These are phyloP conservation scores for Theobroma cacao DNA, from an alignment of 345 rosid species.

Conservation along the genomic window DNA sequence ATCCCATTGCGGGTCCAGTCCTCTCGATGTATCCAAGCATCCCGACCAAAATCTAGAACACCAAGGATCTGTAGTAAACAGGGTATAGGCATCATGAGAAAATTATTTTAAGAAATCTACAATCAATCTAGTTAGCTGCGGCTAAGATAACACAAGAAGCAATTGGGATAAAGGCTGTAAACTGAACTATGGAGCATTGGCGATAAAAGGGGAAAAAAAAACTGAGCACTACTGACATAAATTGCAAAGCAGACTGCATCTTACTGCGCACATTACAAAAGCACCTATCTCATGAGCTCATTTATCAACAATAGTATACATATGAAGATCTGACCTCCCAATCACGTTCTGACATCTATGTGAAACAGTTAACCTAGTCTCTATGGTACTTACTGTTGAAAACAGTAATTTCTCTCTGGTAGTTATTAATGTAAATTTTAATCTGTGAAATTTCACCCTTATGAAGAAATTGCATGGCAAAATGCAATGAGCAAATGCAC, in stretches of 20 bases:
- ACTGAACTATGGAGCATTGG: not conserved
- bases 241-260: not conserved
- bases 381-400: not conserved
- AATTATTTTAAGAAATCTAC: not conserved
- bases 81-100: not conserved
- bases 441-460: not conserved
- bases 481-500: not conserved
- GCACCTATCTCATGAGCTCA: not conserved
- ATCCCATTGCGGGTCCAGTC: constrained; percentile 90
- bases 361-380: not conserved
- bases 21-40: constrained; percentile 82
- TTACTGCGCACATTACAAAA: not conserved
- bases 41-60: constrained; percentile 77
- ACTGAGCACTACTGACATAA: not conserved
- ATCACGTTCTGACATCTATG: not conserved
- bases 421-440: not conserved
- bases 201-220: not conserved
- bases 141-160: not conserved
- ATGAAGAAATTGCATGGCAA: not conserved
- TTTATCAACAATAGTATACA: not conserved
- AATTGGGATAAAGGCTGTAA: not conserved
- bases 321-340: not conserved
- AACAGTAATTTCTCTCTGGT: not conserved
- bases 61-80: constrained; percentile 57
- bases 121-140: not conserved